Evolutionary conservation across 1,284 basidiomycete species (phyloP), one percentile per base, ranked within the genome.

Genomic region (Sanghuangporus weigelae): DNA sequence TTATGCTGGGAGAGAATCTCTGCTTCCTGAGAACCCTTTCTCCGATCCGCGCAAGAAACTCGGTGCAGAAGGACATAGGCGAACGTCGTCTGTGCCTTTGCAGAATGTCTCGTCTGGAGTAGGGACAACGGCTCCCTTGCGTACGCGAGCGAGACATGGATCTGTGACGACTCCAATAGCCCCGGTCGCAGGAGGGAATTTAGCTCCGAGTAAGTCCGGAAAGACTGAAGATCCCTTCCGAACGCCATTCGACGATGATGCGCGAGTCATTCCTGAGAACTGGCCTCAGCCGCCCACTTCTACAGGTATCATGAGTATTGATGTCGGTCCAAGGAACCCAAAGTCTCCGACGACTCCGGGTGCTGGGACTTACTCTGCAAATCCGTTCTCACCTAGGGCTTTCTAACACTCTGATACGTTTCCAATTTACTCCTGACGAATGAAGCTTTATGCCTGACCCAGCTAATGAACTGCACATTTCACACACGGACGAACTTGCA

Each of bases 201-300:
- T 31, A 2, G 26, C 26, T 46, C 16, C 7, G 78, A 35, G 82
- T 80, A 53, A 73, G 78, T 44, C 72, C 81, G 59, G 73, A 84
- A 65, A 80, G 66, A 79, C 76, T 56, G 75, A 80, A 67, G 74
- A 86, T 70, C 89, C 89, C 54, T 92, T 91, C 71, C 79, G 82
- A 63, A 90, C 89, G 62, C 89, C 90, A 11, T 92, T 91, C 74
- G 90, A 92, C 72, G 89, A 90, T 70, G 84, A 88, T 23, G 60
- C 59, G 8, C 35, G 48, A 26, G 63, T 60, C 26, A 40, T 51
- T 7, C 60, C 64, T 16, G 59, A 60, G 48, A 56, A 60, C 51
- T 57, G 63, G 39, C 63, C 51, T 12, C 23, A 59, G 14, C 57
- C 58, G 26, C n/a, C 44, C 12, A 23, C n/a, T 38, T 26, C 56